Evolutionary conservation across 2,329 filamentous ascomycete genomes (phyloP), one percentile per base, ranked within the genome.

Genomic region (Metarhizium humberi): DNA sequence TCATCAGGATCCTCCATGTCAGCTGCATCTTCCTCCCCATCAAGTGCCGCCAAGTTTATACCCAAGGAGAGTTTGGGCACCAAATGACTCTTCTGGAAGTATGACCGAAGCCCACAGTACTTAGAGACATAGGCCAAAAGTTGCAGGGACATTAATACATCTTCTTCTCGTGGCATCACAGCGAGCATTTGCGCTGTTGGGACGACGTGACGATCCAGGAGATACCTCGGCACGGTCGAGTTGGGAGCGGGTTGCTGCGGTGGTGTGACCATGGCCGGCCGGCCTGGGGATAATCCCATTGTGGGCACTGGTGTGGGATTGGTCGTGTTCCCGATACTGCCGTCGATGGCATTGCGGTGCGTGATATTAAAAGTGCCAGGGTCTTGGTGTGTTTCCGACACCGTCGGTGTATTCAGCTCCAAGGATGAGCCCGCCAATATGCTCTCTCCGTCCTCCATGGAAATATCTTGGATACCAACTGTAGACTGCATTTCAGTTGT

Each of bases 61-160:
- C 90, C 88, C 62, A 99, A 92, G 69, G 92, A 92, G 52, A 99
- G 84, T 60, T 86, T 88, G 0, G 94, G 94, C 4, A 99, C 94
- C 11, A 97, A 78, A 66, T 99, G 94, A 43, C 92, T 95, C 69
- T 88, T 82, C 67, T 99, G 94, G 70, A 99, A 99, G 71, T 96
- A 99, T 4, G 90, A 87, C 18, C 94, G 85, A 34, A 99, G 81
- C 64, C 95, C 95, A 78, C 94, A 97, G 73, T 99, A 99, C 71
- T 99, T 99, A 29, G 92, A 96, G 55, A 99, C 92, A 69, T 99
- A 99, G 16, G 94, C 94, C 49, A 99, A 81, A 20, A 99, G 82
- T 71, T 99, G 94, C 42, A 99, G 79, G 6, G 94, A 96, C 92
- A 99, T 96, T 60, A 99, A 78, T 2, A 99, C 94, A 65, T 99